Conservation (phyloP, 2,329 filamentous ascomycete species). For the Fusarium chlamydosporum region DNA sequence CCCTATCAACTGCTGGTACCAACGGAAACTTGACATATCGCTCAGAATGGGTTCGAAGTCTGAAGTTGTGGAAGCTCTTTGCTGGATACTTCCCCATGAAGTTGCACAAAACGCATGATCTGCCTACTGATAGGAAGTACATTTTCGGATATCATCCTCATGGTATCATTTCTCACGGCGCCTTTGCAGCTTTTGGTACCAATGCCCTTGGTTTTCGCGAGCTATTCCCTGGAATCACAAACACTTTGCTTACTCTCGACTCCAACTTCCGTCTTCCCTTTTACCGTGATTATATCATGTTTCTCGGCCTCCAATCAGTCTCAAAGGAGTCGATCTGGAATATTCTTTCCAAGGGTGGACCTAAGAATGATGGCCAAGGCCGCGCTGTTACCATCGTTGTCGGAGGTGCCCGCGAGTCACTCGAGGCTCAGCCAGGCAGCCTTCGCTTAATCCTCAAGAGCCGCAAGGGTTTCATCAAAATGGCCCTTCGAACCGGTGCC, state of each 20-base stretch:
- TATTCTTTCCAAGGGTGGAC: conserved; percentile 82
- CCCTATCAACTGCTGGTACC: conserved; percentile 82
- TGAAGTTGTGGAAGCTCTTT: conserved; percentile 88
- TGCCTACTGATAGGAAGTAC: conserved; percentile 89
- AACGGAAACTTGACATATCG: conserved; percentile 82
- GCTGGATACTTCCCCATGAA: conserved; percentile 92
- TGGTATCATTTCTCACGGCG: conserved; percentile 97
- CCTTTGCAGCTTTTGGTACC: conserved; percentile 90
- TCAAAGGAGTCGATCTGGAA: conserved; percentile 94
- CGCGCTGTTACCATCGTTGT: conserved; percentile 97
- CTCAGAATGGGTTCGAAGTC: conserved; percentile 78
- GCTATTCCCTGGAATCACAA: conserved; percentile 94
- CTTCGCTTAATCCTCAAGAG: conserved; percentile 84
- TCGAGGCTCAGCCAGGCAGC: conserved; percentile 85
- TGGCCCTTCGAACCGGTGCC: conserved; percentile 91
- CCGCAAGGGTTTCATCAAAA: conserved; percentile 93
- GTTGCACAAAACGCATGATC: conserved; percentile 85
- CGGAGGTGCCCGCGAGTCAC: conserved; percentile 90
- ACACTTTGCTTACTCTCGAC: conserved; percentile 93
- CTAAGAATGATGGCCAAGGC: conserved; percentile 86
- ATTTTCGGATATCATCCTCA: conserved; percentile 98
- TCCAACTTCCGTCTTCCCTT: conserved; percentile 94
- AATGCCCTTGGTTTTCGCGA: conserved; percentile 89
- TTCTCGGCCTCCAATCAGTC: conserved; percentile 88
- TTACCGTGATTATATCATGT: conserved; percentile 93